Base-by-base conservation (phyloP, 805 yeast genomes). In the Schwanniomyces occidentalis region DNA sequence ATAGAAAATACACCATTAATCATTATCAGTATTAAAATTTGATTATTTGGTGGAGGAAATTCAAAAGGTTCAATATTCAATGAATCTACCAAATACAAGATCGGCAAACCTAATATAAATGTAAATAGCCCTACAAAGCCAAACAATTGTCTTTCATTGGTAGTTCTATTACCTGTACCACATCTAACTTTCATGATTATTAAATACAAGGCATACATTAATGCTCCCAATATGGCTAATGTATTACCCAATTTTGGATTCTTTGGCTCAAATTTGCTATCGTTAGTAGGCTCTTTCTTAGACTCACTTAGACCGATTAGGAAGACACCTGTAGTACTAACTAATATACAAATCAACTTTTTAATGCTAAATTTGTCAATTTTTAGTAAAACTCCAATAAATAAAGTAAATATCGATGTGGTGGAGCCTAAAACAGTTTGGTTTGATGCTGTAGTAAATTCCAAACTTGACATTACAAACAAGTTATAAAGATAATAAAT, bases 381-480 rank as follows among this genome's bases (percentile, higher is more conserved):
- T 16, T 59, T 58, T 14, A 63, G 48, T 7, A 56, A 14, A 2
- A 54, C 59, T 1, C 80, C 77, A 14, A 74, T 52, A 10, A 73
- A 42, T 22, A 76, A 53, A 0, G 80, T 73, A 48, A 73, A 76
- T 4, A 74, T 60, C 9, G 80, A 70, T 3, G 79, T 65, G 1
- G 78, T 68, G 2, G 80, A 69, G 5, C 77, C 66, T 12, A 76
- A 48, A 7, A 75, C 71, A 0, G 80, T 71, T 44, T 68, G 75
- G 44, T 73, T 75, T 14, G 80, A 69, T 0, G 79, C 77, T 8
- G 76, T 65, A 0, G 82, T 76, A 45, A 62, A 76, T 41, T 62
- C 61, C 28, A 76, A 57, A 3, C 75, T 56, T n/a, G 55, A 34
- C 52, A 73, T 61, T 4, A 60, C 71, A 38, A 63, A 56, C 7